phyloP scores from a whole-genome alignment of 2,329 filamentous ascomycete species.

The Capronia epimyces region DNA sequence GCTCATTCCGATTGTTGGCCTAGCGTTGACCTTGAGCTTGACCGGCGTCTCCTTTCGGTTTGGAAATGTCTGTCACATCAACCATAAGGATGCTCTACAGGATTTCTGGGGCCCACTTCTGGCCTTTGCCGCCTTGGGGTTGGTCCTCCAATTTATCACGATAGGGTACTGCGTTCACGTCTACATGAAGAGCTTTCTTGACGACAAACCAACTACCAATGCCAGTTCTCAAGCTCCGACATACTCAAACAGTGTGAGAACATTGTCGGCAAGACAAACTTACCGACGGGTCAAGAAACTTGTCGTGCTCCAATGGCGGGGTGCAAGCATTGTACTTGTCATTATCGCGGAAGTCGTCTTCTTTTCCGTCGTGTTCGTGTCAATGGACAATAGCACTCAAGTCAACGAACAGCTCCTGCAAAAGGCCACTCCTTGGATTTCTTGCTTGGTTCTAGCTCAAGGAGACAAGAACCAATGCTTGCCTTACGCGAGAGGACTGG shows the following conservation, averaged over 20 bases:
- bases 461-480: conserved; percentile 65
- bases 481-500: conserved; percentile 53
- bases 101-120: conserved; percentile 89
- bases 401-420: conserved; percentile 50
- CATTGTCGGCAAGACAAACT: conserved; percentile 78
- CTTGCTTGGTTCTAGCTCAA: conserved; percentile 58
- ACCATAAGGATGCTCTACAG: conserved; percentile 74
- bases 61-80: conserved; percentile 87
- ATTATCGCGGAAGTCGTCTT: conserved; percentile 90
- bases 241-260: conserved; percentile 68
- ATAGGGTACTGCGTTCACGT: conserved; percentile 92
- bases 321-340: conserved; percentile 81
- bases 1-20: conserved; percentile 71
- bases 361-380: conserved; percentile 86
- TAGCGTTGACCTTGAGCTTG: conserved; percentile 69
- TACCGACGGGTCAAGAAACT: conserved; percentile 83
- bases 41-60: conserved; percentile 95
- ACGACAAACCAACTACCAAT: conserved; percentile 63
- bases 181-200: conserved; percentile 76
- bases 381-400: conserved; percentile 68
- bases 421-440: conserved; percentile 61
- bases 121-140: conserved; percentile 67
- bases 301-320: conserved; percentile 87
- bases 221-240: conserved; percentile 64
- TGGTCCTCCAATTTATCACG: conserved; percentile 76